phyloP scores from a whole-genome alignment of 108 stramenopile species.

The Epithemia pelagica region DNA sequence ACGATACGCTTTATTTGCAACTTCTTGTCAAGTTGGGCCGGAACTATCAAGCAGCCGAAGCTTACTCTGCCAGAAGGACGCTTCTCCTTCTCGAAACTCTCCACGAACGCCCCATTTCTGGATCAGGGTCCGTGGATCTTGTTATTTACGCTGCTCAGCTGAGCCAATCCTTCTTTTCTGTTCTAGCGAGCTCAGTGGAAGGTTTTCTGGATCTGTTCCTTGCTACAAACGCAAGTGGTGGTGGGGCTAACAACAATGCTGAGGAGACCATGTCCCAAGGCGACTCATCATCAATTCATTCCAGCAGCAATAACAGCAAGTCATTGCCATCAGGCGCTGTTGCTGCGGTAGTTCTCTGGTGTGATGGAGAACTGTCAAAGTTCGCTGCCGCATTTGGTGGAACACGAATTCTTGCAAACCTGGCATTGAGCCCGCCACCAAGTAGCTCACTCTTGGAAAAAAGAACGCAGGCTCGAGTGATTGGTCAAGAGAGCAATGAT shows the following conservation, averaged over 20 bases:
- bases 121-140: conserved; percentile 56
- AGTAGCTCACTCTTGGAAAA: background rate
- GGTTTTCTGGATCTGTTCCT: conserved; percentile 78
- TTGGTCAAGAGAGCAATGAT: conserved; percentile 11
- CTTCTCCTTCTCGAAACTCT: conserved; percentile 72
- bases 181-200: conserved; percentile 67
- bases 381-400: conserved; percentile 81
- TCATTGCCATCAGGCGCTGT: conserved; percentile 70
- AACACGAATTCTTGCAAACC: conserved; percentile 57
- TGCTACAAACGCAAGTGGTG: conserved; percentile 4
- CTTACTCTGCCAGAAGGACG: conserved; percentile 68
- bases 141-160: conserved; percentile 83
- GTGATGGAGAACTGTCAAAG: conserved; percentile 74
- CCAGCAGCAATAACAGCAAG: conserved; percentile 17
- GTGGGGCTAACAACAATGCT: conserved; percentile 15
- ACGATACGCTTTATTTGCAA: conserved; percentile 63
- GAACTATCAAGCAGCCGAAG: conserved; percentile 73
- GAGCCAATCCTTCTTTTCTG: conserved; percentile 81
- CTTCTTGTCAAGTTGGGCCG: conserved; percentile 70
- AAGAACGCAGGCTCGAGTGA: conserved; percentile 11
- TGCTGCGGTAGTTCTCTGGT: conserved; percentile 77
- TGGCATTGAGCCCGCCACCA: conserved; percentile 66
- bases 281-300: conserved; percentile 39
- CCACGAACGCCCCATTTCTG: conserved; percentile 71
- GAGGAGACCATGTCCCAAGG: conserved; percentile 17